phyloP scores from a whole-genome alignment of 768 basidiomycete genomes.

The Melanogaster broomeanus region DNA sequence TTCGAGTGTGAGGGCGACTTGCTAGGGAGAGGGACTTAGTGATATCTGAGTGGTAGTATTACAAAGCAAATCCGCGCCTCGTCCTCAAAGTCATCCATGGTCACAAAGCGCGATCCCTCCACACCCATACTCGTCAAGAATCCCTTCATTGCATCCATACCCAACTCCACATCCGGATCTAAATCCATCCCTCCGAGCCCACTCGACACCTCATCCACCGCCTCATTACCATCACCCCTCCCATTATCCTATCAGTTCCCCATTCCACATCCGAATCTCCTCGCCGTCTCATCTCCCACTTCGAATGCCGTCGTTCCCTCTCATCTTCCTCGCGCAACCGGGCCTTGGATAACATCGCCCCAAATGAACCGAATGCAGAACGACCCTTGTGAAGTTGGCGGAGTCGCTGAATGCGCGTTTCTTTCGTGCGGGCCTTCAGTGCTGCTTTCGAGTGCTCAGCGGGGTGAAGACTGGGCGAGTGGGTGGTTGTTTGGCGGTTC shows the following conservation, averaged over 20 bases:
- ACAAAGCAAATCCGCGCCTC: constrained; percentile 50
- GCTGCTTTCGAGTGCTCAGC: constrained; percentile 24
- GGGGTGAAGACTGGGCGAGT: constrained; percentile 34
- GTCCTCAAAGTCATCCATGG: constrained; percentile 71
- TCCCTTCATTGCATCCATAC: constrained; percentile 49
- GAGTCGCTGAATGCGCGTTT: constrained; percentile 5
- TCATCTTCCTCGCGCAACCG: constrained; percentile 39
- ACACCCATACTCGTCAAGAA: constrained; percentile 55
- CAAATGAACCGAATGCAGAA: constrained; percentile 46
- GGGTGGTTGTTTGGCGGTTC: constrained; percentile 19
- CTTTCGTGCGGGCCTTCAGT: constrained; percentile 25
- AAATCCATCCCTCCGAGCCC: constrained; percentile 59
- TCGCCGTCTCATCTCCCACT: constrained; percentile 51
- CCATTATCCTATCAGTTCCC: constrained; percentile 40
- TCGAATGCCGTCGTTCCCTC: constrained; percentile 36
- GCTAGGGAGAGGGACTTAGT: too few species aligned
- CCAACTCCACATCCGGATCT: constrained; percentile 55
- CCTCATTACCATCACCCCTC: constrained; percentile 23
- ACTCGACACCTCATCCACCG: constrained; percentile 31
- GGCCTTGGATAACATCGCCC: constrained; percentile 58
- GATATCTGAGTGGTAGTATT: too few species aligned
- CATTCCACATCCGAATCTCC: constrained; percentile 73
- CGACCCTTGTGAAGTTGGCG: constrained; percentile 23
- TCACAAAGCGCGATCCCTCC: constrained; percentile 46
- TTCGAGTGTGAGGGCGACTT: too few species aligned